Base-by-base conservation (phyloP, 257 asterid species). In the Solanum etuberosum region DNA sequence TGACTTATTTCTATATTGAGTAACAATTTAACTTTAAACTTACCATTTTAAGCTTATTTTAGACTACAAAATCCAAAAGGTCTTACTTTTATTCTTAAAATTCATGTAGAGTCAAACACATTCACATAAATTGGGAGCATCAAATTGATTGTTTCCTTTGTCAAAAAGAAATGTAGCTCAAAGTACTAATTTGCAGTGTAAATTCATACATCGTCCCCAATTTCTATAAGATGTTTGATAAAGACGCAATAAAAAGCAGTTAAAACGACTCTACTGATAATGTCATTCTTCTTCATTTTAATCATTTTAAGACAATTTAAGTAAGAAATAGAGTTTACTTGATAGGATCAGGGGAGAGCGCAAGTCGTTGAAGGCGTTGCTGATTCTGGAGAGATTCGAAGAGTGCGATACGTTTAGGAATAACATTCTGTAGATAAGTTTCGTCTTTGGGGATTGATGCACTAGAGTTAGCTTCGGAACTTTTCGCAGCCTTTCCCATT, bases 281-380 rank as follows among this genome's bases (percentile, higher is more conserved):
- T 38, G 32, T 38, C 57, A 37, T 21, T 6, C 57, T 74, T 10
- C 31, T 23, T 23, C 29, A n/a, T 23, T 16, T 15, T 48, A 48
- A 48, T 48, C 59, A 48, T 48, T 61, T 23, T n/a, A 61, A n/a
- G 0, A 42, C n/a, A 0, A 42, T 6, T 27, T 25, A 42, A 29
- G 34, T 14, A 25, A 15, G 7, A 35, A 74, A 38, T 14, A 61
- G 29, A 37, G 61, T 21, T 89, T 92, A 95, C 98, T 83, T 88
- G 84, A 96, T 96, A 76, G 88, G 90, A 7, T 96, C 97, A 16
- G 96, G 86, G 8, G 97, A 87, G 27, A 94, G 96, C 9, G 96
- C 83, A 35, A 96, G 91, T 3, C 98, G 95, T 7, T 87, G 82
- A 77, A 94, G 88, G 4, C 89, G 92, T 43, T 90, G 98, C 23